Percentiles rank a stretch among this genome's conserved stretches.
Conservation (phyloP, 2,329 filamentous ascomycete genomes). For the Botrytis galanthina region DNA sequence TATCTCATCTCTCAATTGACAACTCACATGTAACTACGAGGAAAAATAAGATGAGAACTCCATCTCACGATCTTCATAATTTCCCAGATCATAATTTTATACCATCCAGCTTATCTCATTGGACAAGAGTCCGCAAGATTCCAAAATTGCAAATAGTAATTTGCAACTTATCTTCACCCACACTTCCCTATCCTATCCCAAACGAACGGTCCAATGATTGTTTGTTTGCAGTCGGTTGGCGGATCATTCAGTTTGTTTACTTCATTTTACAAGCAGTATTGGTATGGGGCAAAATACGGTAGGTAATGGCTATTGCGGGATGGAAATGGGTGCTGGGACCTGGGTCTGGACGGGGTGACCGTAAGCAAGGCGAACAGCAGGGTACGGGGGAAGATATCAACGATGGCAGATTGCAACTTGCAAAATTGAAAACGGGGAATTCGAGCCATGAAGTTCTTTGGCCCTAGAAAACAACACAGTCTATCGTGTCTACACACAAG, state of each 20-base stretch:
- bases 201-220: background rate
- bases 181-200: background rate
- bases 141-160: constrained; percentile 11
- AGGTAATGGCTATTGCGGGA: constrained; percentile 18
- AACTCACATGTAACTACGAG: background rate
- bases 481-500: background rate
- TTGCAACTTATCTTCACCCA: constrained; percentile 6
- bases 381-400: constrained; percentile 1
- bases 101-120: background rate
- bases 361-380: constrained; percentile 3
- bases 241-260: constrained; percentile 5
- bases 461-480: background rate
- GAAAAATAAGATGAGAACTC: background rate
- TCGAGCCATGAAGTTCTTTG: background rate
- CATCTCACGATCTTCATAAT: constrained; percentile 12
- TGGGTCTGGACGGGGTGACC: constrained; percentile 13
- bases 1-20: constrained; percentile 6
- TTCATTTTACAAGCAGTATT: constrained; percentile 16
- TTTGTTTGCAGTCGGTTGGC: background rate
- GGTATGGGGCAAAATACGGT: constrained; percentile 13
- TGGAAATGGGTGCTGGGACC: background rate
- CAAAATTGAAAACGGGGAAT: background rate
- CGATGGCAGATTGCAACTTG: background rate
- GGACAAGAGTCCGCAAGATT: background rate
- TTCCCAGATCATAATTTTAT: constrained; percentile 11